Evolutionary conservation across 495 filamentous ascomycete species (phyloP).

Genomic region (Annulohypoxylon stygium): DNA sequence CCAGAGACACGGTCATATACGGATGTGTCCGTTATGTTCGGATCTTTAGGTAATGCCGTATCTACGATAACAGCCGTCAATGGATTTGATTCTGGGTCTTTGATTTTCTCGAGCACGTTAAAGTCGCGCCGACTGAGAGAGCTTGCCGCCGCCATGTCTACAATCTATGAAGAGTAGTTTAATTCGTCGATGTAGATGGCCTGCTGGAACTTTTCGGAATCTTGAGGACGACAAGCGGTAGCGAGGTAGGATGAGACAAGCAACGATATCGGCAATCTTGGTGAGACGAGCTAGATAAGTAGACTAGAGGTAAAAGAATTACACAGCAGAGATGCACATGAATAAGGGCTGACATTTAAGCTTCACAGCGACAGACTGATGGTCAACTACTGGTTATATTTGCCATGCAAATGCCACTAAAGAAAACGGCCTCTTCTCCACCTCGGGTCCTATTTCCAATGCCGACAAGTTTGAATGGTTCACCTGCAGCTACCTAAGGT

Average conservation of each 20-base stretch:
- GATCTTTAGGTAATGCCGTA: conserved; percentile 70
- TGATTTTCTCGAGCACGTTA: conserved; percentile 80
- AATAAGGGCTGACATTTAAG: background rate
- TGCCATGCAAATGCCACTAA: background rate
- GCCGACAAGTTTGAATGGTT: conserved; percentile 20
- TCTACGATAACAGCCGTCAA: conserved; percentile 66
- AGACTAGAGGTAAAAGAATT: conserved; percentile 3
- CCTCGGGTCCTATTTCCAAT: conserved; percentile 37
- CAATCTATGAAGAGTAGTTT: background rate
- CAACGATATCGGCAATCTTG: conserved; percentile 13
- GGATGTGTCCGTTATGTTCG: conserved; percentile 61
- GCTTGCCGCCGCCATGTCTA: conserved; percentile 61
- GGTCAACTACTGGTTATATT: background rate
- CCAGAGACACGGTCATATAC: conserved; percentile 56
- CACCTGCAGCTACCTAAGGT: conserved; percentile 32
- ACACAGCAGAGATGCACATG: background rate
- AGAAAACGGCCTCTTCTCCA: conserved; percentile 22
- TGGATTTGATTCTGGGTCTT: conserved; percentile 80
- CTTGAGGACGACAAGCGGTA: background rate
- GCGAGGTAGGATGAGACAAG: background rate
- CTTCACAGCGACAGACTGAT: conserved; percentile 15
- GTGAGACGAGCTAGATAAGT: conserved; percentile 9
- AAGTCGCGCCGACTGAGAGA: conserved; percentile 76
- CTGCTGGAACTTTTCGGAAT: background rate
- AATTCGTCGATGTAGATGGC: conserved; percentile 6